phyloP scores from a whole-genome alignment of 106 monocot genomes.

The Narthecium ossifragum region DNA sequence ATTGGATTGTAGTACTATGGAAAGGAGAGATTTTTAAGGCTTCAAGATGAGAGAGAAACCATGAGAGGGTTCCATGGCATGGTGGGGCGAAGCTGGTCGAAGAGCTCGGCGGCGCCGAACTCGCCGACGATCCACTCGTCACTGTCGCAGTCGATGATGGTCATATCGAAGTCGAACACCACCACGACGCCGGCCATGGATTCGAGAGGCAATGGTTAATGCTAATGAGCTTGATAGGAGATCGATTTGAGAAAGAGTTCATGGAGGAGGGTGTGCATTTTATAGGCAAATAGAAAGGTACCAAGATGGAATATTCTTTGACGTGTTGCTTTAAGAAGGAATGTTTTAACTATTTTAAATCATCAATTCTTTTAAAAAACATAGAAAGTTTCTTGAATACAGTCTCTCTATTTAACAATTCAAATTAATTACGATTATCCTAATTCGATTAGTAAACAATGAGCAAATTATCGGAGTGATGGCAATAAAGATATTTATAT shows the following conservation, averaged over 20 bases:
- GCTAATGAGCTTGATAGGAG: too few relatives aligned
- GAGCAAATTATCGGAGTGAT: too few relatives aligned
- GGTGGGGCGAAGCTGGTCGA: background rate
- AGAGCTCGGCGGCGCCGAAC: background rate
- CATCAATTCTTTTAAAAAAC: background rate
- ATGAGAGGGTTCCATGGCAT: conserved; percentile 1
- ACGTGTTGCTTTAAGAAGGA: background rate
- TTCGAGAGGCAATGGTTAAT: background rate
- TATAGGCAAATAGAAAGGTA: background rate
- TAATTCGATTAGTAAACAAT: too few relatives aligned
- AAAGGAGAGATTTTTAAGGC: background rate
- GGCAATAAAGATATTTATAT: too few relatives aligned
- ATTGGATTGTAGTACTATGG: background rate
- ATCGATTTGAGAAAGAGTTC: too few relatives aligned
- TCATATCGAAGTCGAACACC: background rate
- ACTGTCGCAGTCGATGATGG: conserved; percentile 3
- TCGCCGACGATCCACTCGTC: background rate
- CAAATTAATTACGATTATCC: too few relatives aligned
- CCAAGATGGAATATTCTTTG: too few relatives aligned
- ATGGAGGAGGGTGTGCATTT: too few relatives aligned
- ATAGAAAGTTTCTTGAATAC: too few relatives aligned
- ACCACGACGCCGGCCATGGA: background rate
- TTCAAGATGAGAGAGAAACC: background rate
- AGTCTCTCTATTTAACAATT: too few relatives aligned
- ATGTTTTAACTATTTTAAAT: background rate